A percentile compares a stretch with the other conserved stretches of the same genome.
Conservation (phyloP, 768 basidiomycete species). For the Leccinum variicolor region DNA sequence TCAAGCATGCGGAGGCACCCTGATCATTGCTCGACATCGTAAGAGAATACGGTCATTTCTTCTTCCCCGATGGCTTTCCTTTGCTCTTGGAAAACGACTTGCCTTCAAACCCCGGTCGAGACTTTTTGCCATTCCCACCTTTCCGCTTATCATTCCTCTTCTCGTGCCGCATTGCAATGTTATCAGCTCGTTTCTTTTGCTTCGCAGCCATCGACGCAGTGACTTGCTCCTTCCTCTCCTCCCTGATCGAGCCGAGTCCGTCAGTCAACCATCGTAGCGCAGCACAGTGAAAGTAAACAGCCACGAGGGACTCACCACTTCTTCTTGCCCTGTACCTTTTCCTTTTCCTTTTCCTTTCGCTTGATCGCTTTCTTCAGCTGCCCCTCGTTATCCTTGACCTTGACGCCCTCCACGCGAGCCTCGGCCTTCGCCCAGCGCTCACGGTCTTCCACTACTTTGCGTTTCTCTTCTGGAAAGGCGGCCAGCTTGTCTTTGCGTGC, state of each 20-base stretch:
- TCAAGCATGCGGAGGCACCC: neutral
- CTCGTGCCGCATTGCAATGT: constrained; percentile 85
- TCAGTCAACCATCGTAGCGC: neutral
- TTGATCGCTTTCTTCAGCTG: constrained; percentile 92
- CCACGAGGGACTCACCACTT: constrained; percentile 58
- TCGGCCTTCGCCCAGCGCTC: constrained; percentile 91
- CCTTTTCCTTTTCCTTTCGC: constrained; percentile 85
- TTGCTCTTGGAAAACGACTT: constrained; percentile 66
- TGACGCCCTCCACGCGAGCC: constrained; percentile 84
- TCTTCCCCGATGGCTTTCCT: constrained; percentile 28
- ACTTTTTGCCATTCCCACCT: constrained; percentile 51
- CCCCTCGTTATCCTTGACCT: constrained; percentile 83
- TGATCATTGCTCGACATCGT: neutral
- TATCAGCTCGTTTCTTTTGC: constrained; percentile 89
- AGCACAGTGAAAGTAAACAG: neutral
- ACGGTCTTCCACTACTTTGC: constrained; percentile 73
- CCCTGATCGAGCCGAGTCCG: constrained; percentile 48
- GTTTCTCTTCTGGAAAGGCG: constrained; percentile 76
- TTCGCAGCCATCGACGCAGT: constrained; percentile 72
- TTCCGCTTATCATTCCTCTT: constrained; percentile 59
- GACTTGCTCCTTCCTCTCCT: constrained; percentile 80
- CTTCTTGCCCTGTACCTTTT: constrained; percentile 79
- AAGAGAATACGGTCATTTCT: constrained; percentile 13
- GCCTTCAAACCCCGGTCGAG: constrained; percentile 85
- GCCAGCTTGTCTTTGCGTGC: constrained; percentile 77